Conservation (phyloP, 2,329 filamentous ascomycete species). For the Xylaria digitata region DNA sequence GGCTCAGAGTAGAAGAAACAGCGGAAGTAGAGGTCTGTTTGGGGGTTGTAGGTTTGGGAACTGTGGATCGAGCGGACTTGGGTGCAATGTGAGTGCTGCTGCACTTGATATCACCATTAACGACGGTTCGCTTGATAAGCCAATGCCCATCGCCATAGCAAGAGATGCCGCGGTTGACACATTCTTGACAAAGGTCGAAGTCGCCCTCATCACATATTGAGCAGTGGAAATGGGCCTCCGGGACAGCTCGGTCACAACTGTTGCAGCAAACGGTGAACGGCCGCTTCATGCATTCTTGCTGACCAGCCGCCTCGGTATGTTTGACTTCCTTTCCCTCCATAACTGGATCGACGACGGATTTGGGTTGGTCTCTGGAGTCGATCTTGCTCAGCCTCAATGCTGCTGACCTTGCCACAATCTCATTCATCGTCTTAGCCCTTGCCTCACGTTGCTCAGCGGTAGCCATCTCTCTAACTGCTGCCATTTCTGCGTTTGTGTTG, state of each 20-base stretch:
- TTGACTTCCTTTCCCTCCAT: constrained; percentile 27
- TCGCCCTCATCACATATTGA: constrained; percentile 92
- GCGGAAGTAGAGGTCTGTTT: background rate
- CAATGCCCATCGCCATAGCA: constrained; percentile 87
- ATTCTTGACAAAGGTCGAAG: constrained; percentile 88
- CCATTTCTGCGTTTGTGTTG: background rate
- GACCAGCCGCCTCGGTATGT: constrained; percentile 9
- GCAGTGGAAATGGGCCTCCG: constrained; percentile 91
- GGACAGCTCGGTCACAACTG: constrained; percentile 81
- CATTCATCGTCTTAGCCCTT: background rate
- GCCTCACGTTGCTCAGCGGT: background rate
- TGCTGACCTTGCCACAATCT: constrained; percentile 1
- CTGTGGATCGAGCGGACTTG: constrained; percentile 60
- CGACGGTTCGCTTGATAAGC: constrained; percentile 90
- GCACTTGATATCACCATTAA: constrained; percentile 81
- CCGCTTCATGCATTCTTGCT: constrained; percentile 42
- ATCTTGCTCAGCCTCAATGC: background rate
- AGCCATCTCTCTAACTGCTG: background rate
- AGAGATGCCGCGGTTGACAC: constrained; percentile 78
- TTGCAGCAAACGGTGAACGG: constrained; percentile 94
- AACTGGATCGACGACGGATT: background rate
- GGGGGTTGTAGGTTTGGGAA: constrained; percentile 26
- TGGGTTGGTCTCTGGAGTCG: background rate
- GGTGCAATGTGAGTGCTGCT: constrained; percentile 86
- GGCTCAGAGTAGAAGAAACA: constrained; percentile 20